phyloP scores from a whole-genome alignment of 169 alveolate genomes.

The Eimeria praecox region DNA sequence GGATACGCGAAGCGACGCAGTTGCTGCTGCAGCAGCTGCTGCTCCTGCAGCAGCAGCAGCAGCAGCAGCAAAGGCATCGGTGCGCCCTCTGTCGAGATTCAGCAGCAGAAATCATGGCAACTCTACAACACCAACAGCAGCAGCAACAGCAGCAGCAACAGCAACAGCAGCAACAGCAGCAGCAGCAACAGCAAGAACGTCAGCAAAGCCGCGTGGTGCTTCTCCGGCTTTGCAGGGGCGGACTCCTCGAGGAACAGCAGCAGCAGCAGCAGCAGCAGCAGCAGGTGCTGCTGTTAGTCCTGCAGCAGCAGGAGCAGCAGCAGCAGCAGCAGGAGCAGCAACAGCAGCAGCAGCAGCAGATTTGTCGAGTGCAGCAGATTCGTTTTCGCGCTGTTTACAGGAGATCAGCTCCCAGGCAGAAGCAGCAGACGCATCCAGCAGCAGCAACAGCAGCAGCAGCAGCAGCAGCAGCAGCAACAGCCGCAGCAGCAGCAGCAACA shows the following conservation, averaged over 20 bases:
- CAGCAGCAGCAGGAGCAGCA: neutral
- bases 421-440: no score
- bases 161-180: no score
- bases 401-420: neutral
- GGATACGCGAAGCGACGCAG: no score
- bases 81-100: neutral
- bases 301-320: no score
- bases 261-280: constrained; percentile 1
- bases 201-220: neutral
- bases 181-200: no score
- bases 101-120: neutral
- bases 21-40: no score
- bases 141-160: neutral
- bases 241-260: neutral
- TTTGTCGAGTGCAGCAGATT: neutral
- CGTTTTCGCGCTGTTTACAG: neutral
- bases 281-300: no score
- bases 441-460: no score
- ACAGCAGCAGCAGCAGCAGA: no score
- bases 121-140: neutral
- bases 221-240: neutral
- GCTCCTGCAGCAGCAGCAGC: no score
- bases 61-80: no score
- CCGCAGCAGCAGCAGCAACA: no score
- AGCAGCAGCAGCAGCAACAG: neutral